Evolutionary conservation across 345 rosid species (phyloP).

Genomic region (Sonneratia alba): DNA sequence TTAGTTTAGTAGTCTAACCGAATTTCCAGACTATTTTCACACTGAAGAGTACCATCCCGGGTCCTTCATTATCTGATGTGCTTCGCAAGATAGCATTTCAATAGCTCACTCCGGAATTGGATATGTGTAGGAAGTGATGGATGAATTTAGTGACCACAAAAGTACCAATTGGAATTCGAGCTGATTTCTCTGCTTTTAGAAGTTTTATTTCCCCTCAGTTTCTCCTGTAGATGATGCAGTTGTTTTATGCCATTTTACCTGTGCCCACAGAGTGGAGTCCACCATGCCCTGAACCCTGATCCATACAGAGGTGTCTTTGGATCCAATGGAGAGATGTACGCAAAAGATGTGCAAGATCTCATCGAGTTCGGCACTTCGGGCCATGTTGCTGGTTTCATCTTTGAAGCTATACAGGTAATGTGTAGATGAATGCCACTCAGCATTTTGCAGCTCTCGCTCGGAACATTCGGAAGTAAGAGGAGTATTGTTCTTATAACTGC

Average conservation of each 20-base stretch:
- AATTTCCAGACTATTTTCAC: neutral
- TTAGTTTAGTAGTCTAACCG: no score
- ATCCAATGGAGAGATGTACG: conserved; percentile 85
- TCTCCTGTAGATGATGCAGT: neutral
- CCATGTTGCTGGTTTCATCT: conserved; percentile 71
- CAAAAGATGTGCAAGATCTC: conserved; percentile 70
- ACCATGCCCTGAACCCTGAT: conserved; percentile 95
- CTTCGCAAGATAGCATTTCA: neutral
- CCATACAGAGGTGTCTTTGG: conserved; percentile 96
- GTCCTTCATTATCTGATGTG: neutral
- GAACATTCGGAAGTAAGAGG: neutral
- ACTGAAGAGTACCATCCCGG: neutral
- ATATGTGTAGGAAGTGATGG: neutral
- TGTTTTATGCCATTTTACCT: neutral
- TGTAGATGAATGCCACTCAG: neutral
- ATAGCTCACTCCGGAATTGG: neutral
- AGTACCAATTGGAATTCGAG: neutral
- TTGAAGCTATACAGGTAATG: conserved; percentile 87
- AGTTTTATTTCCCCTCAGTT: neutral
- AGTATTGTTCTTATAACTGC: neutral
- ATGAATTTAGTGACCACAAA: neutral
- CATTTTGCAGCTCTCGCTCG: neutral
- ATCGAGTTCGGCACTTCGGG: conserved; percentile 85
- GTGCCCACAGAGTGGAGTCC: conserved; percentile 64
- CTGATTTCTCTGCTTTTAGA: neutral